Conservation (phyloP, 2,329 filamentous ascomycete species). For the Microascus cirrosus region DNA sequence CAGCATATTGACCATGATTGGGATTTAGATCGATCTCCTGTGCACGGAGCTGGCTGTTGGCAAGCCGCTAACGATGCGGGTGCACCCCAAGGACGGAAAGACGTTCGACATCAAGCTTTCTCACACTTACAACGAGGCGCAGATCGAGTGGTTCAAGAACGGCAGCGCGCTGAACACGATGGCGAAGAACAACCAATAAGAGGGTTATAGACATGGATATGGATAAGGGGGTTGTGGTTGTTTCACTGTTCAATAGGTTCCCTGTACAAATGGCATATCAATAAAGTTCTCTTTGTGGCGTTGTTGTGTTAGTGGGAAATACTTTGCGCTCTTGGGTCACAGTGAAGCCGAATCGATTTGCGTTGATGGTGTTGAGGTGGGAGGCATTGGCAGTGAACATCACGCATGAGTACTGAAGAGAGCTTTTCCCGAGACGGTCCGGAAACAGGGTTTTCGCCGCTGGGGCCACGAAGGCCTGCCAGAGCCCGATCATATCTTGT, state of each 20-base stretch:
- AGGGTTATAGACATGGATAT: not conserved
- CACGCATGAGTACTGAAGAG: no score
- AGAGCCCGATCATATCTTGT: no score
- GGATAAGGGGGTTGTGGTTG: not conserved
- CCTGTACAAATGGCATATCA: constrained; percentile 3
- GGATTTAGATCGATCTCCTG: constrained; percentile 60
- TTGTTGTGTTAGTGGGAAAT: not conserved
- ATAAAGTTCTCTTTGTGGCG: not conserved
- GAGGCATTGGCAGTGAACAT: no score
- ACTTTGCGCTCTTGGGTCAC: no score
- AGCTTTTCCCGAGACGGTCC: no score
- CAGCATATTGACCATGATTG: constrained; percentile 10
- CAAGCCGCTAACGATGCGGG: constrained; percentile 82
- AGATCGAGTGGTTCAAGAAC: constrained; percentile 99
- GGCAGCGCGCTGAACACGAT: constrained; percentile 97
- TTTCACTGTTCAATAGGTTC: constrained; percentile 1
- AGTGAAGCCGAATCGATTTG: no score
- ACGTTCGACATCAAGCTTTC: constrained; percentile 72
- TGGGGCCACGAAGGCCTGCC: no score
- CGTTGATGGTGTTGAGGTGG: no score
- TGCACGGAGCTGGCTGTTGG: constrained; percentile 85
- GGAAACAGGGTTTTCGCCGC: no score
- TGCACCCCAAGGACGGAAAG: constrained; percentile 78
- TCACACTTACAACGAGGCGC: constrained; percentile 96
- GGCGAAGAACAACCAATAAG: constrained; percentile 51